phyloP scores from a whole-genome alignment of 108 stramenopile species.

The Parmales sp. region DNA sequence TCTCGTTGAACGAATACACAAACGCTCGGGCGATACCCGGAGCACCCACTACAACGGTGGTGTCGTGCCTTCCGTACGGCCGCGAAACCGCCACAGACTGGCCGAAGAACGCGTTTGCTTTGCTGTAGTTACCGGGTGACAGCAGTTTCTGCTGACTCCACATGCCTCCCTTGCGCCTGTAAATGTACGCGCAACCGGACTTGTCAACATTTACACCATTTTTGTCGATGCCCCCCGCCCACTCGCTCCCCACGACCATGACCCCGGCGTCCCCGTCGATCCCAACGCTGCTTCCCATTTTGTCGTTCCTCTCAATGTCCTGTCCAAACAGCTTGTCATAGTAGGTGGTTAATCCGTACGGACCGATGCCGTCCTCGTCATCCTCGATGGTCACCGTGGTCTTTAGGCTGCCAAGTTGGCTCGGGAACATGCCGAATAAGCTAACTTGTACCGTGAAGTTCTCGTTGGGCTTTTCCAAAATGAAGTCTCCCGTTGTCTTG shows the following conservation, averaged over 20 bases:
- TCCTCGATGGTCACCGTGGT: slow-evolving; percentile 42
- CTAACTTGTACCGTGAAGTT: slow-evolving; percentile 36
- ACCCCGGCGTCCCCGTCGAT: slow-evolving; percentile 29
- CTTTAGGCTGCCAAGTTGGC: slow-evolving; percentile 42
- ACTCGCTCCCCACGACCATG: slow-evolving; percentile 37
- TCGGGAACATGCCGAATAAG: slow-evolving; percentile 59
- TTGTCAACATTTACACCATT: slow-evolving; percentile 16
- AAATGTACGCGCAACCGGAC: slow-evolving; percentile 42
- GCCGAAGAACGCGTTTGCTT: slow-evolving; percentile 28
- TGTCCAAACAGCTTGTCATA: slow-evolving; percentile 24
- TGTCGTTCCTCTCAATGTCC: slow-evolving; percentile 21
- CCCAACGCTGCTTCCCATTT: slow-evolving; percentile 38
- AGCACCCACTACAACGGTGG: slow-evolving; percentile 44
- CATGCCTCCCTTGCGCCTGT: slow-evolving; percentile 21
- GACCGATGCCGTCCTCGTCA: slow-evolving; percentile 38
- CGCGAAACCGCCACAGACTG: slow-evolving; percentile 33
- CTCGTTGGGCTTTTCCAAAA: slow-evolving; percentile 57
- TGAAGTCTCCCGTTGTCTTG: slow-evolving; percentile 44
- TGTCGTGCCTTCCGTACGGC: slow-evolving; percentile 38
- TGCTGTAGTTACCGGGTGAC: slow-evolving; percentile 12
- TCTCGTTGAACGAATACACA: slow-evolving; percentile 18
- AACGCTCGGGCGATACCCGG: slow-evolving; percentile 39
- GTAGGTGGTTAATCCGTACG: neutral
- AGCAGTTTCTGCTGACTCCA: slow-evolving; percentile 24
- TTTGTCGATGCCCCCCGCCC: slow-evolving; percentile 15